Evolutionary conservation across 2,329 filamentous ascomycete species (phyloP), one percentile per base, ranked within the genome.

Genomic region (Metarhizium sp.): DNA sequence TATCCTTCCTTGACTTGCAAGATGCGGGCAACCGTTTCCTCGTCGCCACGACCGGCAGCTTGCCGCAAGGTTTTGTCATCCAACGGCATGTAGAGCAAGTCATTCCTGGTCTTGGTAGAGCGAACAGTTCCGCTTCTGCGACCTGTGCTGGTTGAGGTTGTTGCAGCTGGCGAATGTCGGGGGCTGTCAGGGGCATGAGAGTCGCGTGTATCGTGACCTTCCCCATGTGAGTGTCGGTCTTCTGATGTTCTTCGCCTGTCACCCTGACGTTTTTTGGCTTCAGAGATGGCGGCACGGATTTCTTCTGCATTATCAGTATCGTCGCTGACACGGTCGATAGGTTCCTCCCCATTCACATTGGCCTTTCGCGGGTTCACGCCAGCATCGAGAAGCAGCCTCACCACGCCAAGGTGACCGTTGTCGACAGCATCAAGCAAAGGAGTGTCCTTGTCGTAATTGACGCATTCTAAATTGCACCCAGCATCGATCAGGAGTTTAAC

Each of bases 341-440:
- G 92, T 64, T 96, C 90, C 66, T 96, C 87, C 5, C 94, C 94
- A 63, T 91, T 87, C n/a, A 90, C 85, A 67, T 97, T 96, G 50
- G 91, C 86, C 61, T 91, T 88, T 51, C 91, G 85, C 51, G 94
- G 94, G 66, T 99, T 95, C 13, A 95, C 92, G 11, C 92, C 92
- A 55, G 92, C 87, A 55, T 87, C 83, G 2, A 99, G 77, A 38
- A 99, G 75, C 10, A 96, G 76, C 64, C 85, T 89, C 46, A 99
- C 88, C 4, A 97, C 92, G 18, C 88, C 88, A 7, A 96, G 69
- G 66, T 99, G 92, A 1, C 90, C 90, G 64, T 99, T 99, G 63
- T 97, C 94, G 32, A 97, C 91, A 5, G 94, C 94, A 74, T 99
- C 94, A 54, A 99, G 86, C 40, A 99, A 79, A 32, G 94, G 94